Percentiles rank a stretch among this genome's conserved stretches.
Conservation (phyloP, 345 rosid species). For the Eucalyptus brandiana region DNA sequence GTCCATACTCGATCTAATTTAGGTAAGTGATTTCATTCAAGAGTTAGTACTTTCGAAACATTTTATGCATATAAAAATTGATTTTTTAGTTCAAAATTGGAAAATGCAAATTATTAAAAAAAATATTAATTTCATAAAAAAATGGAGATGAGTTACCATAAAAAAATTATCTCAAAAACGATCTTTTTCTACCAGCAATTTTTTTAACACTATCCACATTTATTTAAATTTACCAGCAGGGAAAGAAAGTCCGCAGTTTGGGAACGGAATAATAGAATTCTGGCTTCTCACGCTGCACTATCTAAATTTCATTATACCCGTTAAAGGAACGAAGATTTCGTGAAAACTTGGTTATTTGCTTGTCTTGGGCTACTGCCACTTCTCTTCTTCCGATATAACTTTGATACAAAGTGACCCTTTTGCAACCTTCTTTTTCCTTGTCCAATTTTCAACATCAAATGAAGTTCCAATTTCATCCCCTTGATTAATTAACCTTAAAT, state of each 20-base stretch:
- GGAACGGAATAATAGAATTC: background rate
- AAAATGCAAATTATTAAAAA: background rate
- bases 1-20: background rate
- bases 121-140: background rate
- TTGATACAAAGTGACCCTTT: background rate
- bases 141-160: background rate
- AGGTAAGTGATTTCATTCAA: background rate
- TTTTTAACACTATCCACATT: background rate
- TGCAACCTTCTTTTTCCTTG: background rate
- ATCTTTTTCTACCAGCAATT: background rate
- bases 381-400: background rate
- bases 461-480: background rate
- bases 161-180: no score
- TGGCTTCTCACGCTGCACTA: background rate
- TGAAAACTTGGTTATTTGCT: background rate
- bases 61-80: background rate
- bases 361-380: background rate
- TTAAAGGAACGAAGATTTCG: background rate
- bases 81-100: background rate
- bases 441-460: background rate
- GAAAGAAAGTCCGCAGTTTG: background rate
- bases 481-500: no score
- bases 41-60: background rate
- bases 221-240: background rate
- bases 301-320: background rate